Evolutionary conservation across 331 rosid species (phyloP).

Genomic region (Cucumis variabilis): DNA sequence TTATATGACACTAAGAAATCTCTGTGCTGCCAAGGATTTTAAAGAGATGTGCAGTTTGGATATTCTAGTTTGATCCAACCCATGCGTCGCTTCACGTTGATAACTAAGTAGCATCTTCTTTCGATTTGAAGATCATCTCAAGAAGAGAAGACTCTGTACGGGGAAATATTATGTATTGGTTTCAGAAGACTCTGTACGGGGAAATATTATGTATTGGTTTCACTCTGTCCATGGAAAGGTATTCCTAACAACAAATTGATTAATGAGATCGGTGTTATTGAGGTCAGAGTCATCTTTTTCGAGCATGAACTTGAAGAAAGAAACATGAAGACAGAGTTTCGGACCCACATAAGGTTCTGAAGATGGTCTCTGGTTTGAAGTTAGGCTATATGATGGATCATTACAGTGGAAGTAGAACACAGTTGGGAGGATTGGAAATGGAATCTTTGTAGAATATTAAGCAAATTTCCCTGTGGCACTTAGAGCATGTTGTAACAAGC

Average conservation of each 20-base stretch:
- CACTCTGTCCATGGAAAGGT: neutral
- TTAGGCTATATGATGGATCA: neutral
- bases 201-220: neutral
- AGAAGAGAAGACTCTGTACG: neutral
- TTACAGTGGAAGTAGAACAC: neutral
- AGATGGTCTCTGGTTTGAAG: neutral
- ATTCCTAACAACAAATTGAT: neutral
- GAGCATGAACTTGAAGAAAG: neutral
- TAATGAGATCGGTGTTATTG: neutral
- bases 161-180: neutral
- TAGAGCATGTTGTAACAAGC: no score
- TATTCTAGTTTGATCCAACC: neutral
- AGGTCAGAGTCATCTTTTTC: neutral
- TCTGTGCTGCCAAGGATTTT: neutral
- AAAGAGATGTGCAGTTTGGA: neutral
- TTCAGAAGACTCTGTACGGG: neutral
- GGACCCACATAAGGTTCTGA: neutral
- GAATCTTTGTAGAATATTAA: no score
- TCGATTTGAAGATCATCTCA: neutral
- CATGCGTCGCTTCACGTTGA: neutral
- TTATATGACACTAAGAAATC: neutral
- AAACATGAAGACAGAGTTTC: neutral
- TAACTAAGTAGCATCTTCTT: neutral
- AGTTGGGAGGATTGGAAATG: no score
- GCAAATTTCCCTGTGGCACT: no score